Evolutionary conservation across 768 basidiomycete genomes (phyloP).

Genomic region (Tremella yokohamensis): DNA sequence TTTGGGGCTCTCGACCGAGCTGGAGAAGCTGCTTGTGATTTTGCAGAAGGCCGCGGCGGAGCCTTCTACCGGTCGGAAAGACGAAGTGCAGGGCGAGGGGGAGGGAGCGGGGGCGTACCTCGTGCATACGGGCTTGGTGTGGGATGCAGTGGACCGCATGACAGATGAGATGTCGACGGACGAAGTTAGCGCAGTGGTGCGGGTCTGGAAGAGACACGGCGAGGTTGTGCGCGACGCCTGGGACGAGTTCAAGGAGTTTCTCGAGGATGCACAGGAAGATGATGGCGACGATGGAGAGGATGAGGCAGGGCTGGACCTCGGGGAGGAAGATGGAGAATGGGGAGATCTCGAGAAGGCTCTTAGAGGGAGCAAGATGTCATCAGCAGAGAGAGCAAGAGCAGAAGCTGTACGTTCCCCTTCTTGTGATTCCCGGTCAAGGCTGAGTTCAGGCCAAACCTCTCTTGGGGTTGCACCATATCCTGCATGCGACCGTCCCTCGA

Average conservation of each 20-base stretch:
- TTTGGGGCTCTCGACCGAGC: slow-evolving; percentile 13
- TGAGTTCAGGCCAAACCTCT: slow-evolving; percentile 32
- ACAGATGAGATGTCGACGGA: slow-evolving; percentile 20
- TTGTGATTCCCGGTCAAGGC: neutral
- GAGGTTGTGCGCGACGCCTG: slow-evolving; percentile 42
- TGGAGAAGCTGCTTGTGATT: slow-evolving; percentile 15
- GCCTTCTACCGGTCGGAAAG: neutral
- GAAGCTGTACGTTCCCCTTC: slow-evolving; percentile 24
- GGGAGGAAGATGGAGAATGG: slow-evolving; percentile 20
- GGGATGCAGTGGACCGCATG: slow-evolving; percentile 35
- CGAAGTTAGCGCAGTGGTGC: slow-evolving; percentile 17
- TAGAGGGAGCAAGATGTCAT: slow-evolving; percentile 20
- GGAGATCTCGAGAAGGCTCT: slow-evolving; percentile 25
- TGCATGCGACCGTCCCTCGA: slow-evolving; percentile 32
- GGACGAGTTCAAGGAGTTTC: slow-evolving; percentile 40
- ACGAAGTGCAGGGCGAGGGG: neutral
- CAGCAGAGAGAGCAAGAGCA: slow-evolving; percentile 20
- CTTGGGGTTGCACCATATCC: slow-evolving; percentile 34
- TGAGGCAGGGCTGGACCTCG: slow-evolving; percentile 5
- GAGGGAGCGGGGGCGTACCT: slow-evolving; percentile 26
- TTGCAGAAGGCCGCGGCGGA: slow-evolving; percentile 7
- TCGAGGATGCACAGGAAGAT: slow-evolving; percentile 22
- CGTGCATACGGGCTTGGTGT: slow-evolving; percentile 35
- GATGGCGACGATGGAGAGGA: slow-evolving; percentile 10
- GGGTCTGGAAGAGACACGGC: slow-evolving; percentile 27